Evolutionary conservation across 192 early-diverging fungal species (phyloP), one percentile per base, ranked within the genome.

Genomic region (Podila verticillata): DNA sequence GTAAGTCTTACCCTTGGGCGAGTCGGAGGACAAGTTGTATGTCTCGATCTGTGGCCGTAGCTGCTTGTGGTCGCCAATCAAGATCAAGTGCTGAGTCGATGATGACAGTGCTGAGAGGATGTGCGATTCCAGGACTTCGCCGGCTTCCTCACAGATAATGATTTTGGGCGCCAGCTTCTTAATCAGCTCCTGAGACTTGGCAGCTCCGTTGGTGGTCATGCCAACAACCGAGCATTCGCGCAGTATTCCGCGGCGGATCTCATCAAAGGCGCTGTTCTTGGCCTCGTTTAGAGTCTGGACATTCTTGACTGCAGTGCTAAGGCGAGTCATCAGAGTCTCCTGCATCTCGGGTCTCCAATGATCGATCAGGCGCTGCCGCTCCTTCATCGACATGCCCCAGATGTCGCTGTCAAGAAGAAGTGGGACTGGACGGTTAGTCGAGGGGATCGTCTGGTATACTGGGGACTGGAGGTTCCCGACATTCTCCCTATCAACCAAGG

Each of bases 181-280:
- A 20, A 91, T 62, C 24, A 87, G 62, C 4, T 62, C 65, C 60
- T 88, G 82, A 30, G 63, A 39, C 63, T 85, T 88, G 28, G 90
- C 90, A 4, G 89, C 88, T 22, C 89, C 90, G 17, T 74, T 85
- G 30, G 90, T 91, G 1, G 90, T 91, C 73, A 88, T 85, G 1
- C 87, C 90, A 20, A 91, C 82, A 15, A 91, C 85, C 15, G 78
- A 54, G 36, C 64, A 48, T 7, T 68, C 34, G 32, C 67, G 58
- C 4, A 87, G 72, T 48, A 83, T 69, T 22, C 35, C 68, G 57
- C 64, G 65, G 29, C 82, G 68, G 10, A 64, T 48, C 44, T 83
- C 82, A 63, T 85, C 68, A 30, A 63, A 73, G 26, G 83, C 77
- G 47, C 71, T 61, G 9, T 48, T 56, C n/a, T 68, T 75, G 19